A percentile compares a stretch with the other conserved stretches of the same genome.
These are phyloP conservation scores for Dipteronia sinensis DNA, from an alignment of 345 rosid genomes.

Conservation along the genomic window DNA sequence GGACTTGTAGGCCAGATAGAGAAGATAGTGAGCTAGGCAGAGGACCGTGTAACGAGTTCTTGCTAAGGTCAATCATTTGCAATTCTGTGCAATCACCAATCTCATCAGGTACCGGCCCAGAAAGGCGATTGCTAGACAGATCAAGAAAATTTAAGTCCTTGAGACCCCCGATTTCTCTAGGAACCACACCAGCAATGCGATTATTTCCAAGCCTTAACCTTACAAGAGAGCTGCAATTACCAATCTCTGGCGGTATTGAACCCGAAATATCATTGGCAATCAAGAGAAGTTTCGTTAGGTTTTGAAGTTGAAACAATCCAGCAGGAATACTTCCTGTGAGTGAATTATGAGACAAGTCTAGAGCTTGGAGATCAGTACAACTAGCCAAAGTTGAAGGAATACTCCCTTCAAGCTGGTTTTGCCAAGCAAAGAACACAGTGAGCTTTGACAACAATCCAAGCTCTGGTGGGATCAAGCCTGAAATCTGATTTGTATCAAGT, in stretches of 20 bases:
- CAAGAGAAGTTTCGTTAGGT: slow-evolving; percentile 77
- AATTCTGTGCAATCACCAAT: slow-evolving; percentile 67
- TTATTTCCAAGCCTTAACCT: slow-evolving; percentile 79
- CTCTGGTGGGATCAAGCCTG: slow-evolving; percentile 83
- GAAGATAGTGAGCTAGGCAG: slow-evolving; percentile 63
- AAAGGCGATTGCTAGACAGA: slow-evolving; percentile 66
- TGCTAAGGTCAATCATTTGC: slow-evolving; percentile 86
- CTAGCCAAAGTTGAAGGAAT: slow-evolving; percentile 71
- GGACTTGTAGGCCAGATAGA: slow-evolving; percentile 69
- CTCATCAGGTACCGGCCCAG: slow-evolving; percentile 70
- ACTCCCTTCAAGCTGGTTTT: slow-evolving; percentile 92
- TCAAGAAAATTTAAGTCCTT: slow-evolving; percentile 74
- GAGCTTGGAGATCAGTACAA: slow-evolving; percentile 62
- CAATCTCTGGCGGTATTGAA: slow-evolving; percentile 65
- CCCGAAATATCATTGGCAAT: slow-evolving; percentile 78
- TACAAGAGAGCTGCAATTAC: slow-evolving; percentile 70
- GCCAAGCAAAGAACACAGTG: slow-evolving; percentile 80
- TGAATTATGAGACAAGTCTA: slow-evolving; percentile 81
- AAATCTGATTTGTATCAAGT: slow-evolving; percentile 79
- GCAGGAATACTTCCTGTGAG: slow-evolving; percentile 81
- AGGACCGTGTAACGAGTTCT: slow-evolving; percentile 67
- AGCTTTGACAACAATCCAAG: slow-evolving; percentile 66
- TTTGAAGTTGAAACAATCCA: slow-evolving; percentile 70
- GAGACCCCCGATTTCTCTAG: slow-evolving; percentile 66
- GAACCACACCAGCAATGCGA: slow-evolving; percentile 66